Evolutionary conservation across 2,329 filamentous ascomycete genomes (phyloP), one percentile per base, ranked within the genome.

Genomic region (Mycocentrospora acerina): DNA sequence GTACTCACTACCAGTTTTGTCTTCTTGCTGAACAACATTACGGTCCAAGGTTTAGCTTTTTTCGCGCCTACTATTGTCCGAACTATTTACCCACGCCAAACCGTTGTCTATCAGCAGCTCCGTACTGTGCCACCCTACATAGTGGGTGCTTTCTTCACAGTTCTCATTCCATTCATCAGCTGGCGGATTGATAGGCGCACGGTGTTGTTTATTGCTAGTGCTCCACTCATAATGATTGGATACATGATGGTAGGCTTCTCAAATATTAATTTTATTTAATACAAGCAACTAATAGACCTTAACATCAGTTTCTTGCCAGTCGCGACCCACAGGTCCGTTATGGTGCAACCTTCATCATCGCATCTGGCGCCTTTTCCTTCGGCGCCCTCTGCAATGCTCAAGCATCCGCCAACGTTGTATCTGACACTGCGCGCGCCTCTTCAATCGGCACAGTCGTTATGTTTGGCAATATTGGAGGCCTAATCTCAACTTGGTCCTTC

Each of bases 81-180:
- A 29, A 85, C 78, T 5, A 86, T 88, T 50, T 88, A 87, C 53
- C 80, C 81, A 0, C 55, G 74, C 2, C 69, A 70, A 37, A 71
- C 70, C 11, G 75, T 80, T 2, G 71, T 88, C 11, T 76, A 74
- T 2, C 80, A 86, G 57, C 85, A 88, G 62, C 76, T 88, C 1
- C 79, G 79, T 46, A 87, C 83, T 0, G 85, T 87, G 0, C 85
- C 85, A 0, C 84, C 84, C 0, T 88, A 88, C 53, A 65, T 83
- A 0, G 79, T 87, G 0, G 85, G 84, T 0, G 83, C 76, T 0
- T 80, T 86, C 60, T 85, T 86, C 63, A 82, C 79, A 0, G 40
- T 88, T 0, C 58, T 81, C 0, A 69, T 86, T 33, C 82, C 83
- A 0, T 78, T 77, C 39, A 59, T 83, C 4, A 80, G 77, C 57